Evolutionary conservation across 192 early-diverging fungal species (phyloP).

Genomic region (Coemansia sp.): DNA sequence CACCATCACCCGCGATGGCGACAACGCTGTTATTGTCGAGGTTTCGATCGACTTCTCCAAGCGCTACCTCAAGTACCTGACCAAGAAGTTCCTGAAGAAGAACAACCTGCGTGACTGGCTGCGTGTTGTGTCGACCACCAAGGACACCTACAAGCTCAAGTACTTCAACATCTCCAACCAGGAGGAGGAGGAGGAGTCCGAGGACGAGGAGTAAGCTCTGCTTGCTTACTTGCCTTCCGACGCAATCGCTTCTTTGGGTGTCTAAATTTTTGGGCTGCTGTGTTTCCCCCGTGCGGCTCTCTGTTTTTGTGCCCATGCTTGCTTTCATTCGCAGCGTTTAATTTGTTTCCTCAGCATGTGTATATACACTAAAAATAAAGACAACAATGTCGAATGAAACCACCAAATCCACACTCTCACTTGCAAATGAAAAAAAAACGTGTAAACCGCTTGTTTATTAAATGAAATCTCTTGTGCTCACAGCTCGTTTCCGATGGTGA

Average conservation of each 20-base stretch:
- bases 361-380: conserved; percentile 4
- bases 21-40: conserved; percentile 76
- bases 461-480: conserved; percentile 30
- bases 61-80: conserved; percentile 99
- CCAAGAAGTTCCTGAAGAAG: conserved; percentile 99
- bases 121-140: conserved; percentile 88
- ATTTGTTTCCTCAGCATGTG: conserved; percentile 8
- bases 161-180: conserved; percentile 71
- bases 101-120: conserved; percentile 97
- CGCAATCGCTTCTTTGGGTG: not conserved
- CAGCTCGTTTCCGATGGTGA: conserved; percentile 96
- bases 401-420: not conserved
- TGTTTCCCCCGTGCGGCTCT: not conserved
- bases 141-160: conserved; percentile 90
- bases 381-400: conserved; percentile 2
- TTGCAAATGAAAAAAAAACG: not conserved
- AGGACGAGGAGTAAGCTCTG: conserved; percentile 41
- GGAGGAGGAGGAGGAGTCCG: conserved; percentile 37
- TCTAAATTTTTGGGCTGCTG: not conserved
- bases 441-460: too few species aligned
- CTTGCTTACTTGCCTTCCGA: not conserved
- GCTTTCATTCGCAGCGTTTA: conserved; percentile 8
- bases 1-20: conserved; percentile 74
- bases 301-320: not conserved
- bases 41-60: conserved; percentile 85